Percentiles rank a stretch among this genome's conserved stretches.
Evolutionary conservation across 2,329 filamentous ascomycete species (phyloP).

Genomic region (Ophiostoma piceae): DNA sequence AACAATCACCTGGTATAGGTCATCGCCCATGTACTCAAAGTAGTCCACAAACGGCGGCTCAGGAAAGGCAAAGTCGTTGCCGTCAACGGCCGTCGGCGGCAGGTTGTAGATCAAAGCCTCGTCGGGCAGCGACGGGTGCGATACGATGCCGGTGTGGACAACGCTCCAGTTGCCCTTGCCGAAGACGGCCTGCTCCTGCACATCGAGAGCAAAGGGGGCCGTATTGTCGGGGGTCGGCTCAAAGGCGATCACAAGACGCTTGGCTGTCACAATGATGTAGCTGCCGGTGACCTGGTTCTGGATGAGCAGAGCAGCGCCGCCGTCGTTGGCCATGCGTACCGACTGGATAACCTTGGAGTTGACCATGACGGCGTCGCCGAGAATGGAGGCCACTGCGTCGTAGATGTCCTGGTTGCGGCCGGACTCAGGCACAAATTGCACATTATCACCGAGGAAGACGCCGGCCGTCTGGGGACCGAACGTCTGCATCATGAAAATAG

Average conservation of each 20-base stretch:
- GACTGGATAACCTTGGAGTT: slow-evolving; percentile 34
- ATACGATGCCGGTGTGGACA: slow-evolving; percentile 34
- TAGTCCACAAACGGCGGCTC: slow-evolving; percentile 31
- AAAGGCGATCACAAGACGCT: slow-evolving; percentile 36
- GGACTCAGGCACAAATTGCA: slow-evolving; percentile 35
- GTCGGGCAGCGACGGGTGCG: slow-evolving; percentile 32
- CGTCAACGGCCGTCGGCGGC: slow-evolving; percentile 29
- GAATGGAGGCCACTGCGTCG: slow-evolving; percentile 34
- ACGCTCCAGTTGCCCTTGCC: slow-evolving; percentile 33
- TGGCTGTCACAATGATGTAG: slow-evolving; percentile 33
- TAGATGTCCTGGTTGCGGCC: slow-evolving; percentile 40
- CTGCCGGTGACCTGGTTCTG: slow-evolving; percentile 27
- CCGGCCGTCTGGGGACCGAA: slow-evolving; percentile 37
- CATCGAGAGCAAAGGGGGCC: slow-evolving; percentile 34
- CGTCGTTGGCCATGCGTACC: slow-evolving; percentile 30
- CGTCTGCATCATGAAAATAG: slow-evolving; percentile 43
- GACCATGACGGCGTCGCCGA: slow-evolving; percentile 38
- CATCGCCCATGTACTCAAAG: slow-evolving; percentile 31
- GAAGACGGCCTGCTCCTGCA: slow-evolving; percentile 33
- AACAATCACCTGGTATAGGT: slow-evolving; percentile 32
- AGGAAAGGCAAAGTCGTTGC: slow-evolving; percentile 31
- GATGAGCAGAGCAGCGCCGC: slow-evolving; percentile 33
- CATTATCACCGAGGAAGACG: slow-evolving; percentile 32
- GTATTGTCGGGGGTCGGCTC: slow-evolving; percentile 35
- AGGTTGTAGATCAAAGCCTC: slow-evolving; percentile 32